Evolutionary conservation across 1,284 basidiomycete genomes (phyloP).

Genomic region (Cryptococcus depauperatus): DNA sequence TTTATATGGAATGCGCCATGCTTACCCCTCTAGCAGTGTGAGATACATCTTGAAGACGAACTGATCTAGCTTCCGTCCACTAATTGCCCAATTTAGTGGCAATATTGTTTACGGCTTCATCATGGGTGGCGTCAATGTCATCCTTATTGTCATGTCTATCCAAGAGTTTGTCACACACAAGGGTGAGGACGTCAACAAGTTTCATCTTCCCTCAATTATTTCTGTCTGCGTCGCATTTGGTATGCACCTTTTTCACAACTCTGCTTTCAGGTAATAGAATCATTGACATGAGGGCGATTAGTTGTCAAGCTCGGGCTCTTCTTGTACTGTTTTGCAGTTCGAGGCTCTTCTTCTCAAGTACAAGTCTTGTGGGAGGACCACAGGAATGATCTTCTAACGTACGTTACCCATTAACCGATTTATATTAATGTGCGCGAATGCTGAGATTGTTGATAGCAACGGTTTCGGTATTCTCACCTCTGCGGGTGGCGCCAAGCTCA

Average conservation of each 20-base stretch:
- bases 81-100: conserved; percentile 11
- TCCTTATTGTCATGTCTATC: conserved; percentile 58
- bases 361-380: conserved; percentile 93
- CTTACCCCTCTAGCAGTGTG: conserved; percentile 9
- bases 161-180: conserved; percentile 59
- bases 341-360: conserved; percentile 77
- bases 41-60: no score
- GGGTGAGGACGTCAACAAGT: conserved; percentile 53
- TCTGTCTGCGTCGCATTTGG: conserved; percentile 75
- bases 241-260: conserved; percentile 30
- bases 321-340: conserved; percentile 72
- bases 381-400: conserved; percentile 79
- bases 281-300: conserved; percentile 36
- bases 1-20: background rate
- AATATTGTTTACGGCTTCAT: conserved; percentile 59
- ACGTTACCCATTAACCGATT: no score
- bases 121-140: conserved; percentile 38
- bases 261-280: background rate
- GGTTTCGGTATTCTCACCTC: conserved; percentile 74
- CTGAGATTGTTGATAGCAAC: conserved; percentile 36
- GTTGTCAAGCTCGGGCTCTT: conserved; percentile 79
- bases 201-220: conserved; percentile 74
- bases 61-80: no score
- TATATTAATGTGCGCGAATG: background rate
- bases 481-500: conserved; percentile 72